Percentiles rank a stretch among this genome's conserved stretches.
Conservation (phyloP, 306 rosid genomes). For the Acacia melanoxylon region DNA sequence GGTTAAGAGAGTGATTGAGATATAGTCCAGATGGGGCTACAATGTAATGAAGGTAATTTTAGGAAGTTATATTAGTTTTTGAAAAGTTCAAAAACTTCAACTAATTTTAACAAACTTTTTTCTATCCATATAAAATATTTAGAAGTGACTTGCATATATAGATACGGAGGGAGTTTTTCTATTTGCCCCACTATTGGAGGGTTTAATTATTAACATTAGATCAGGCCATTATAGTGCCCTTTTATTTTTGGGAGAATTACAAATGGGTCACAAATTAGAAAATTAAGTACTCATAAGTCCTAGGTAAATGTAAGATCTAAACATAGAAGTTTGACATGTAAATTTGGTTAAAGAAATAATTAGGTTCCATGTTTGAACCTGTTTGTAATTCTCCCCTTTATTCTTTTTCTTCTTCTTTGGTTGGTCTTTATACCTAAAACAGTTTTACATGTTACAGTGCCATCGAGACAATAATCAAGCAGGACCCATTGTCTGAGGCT, state of each 20-base stretch:
- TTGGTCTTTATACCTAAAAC: neutral
- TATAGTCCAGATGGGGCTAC: too few relatives aligned
- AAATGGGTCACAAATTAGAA: neutral
- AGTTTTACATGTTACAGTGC: slow-evolving; percentile 54
- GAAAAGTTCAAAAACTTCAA: too few relatives aligned
- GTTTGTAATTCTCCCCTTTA: neutral
- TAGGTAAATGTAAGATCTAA: too few relatives aligned
- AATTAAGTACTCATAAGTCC: neutral
- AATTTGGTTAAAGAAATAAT: neutral
- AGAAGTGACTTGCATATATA: neutral
- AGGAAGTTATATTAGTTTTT: too few relatives aligned
- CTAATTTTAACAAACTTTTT: neutral
- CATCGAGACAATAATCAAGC: slow-evolving; percentile 70
- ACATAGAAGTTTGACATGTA: too few relatives aligned
- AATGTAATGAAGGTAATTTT: too few relatives aligned
- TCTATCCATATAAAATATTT: neutral
- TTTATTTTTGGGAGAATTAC: neutral
- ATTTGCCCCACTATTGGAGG: too few relatives aligned
- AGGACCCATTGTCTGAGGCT: slow-evolving; percentile 51
- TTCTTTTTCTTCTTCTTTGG: neutral
- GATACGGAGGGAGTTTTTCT: neutral
- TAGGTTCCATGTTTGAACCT: neutral
- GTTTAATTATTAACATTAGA: neutral
- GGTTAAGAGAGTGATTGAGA: neutral
- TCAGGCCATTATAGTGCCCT: neutral